Evolutionary conservation across 2,329 filamentous ascomycete genomes (phyloP), one percentile per base, ranked within the genome.

Genomic region (Sphaerostilbella broomeana): DNA sequence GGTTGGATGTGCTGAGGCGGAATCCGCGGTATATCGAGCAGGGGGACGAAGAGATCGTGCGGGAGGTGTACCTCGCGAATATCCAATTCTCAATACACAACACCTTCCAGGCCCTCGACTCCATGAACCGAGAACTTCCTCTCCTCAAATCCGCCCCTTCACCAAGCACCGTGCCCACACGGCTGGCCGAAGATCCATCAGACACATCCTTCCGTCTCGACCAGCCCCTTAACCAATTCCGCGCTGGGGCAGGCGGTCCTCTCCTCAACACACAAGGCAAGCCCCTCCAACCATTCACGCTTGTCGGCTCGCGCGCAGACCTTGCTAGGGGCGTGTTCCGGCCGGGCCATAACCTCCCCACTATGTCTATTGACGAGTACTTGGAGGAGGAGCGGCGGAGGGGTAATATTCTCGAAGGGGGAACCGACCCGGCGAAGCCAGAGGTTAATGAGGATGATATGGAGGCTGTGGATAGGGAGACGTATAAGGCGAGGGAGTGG

Each of bases 311-410:
- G 49, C 76, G 92, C 25, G 79, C 86, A 46, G 81, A 87, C 45
- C 63, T 95, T 43, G 77, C 81, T 44, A 72, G 81, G 43, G 84
- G 84, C 3, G 90, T 98, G 1, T 98, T 98, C 63, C 75, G 86
- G 40, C 79, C 87, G 0, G 87, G 92, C 6, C 92, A 98, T 59
- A 95, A 86, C 62, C 67, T 98, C 43, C 92, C 92, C 1, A 97
- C 92, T 3, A 97, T 98, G 92, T 86, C 79, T 2, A 95, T 98
- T 46, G 92, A 98, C 52, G 92, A 98, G 65, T 98, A 97, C 56
- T 70, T 98, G 12, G 92, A 94, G 37, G 90, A 97, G 62, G 92
- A 97, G 67, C 75, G 76, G 55, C 75, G 77, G 49, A 72, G 85
- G 46, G 92, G 92, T 12, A 86, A 86, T 15, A 89, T 98, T 43